Conservation (phyloP, 106 monocot genomes). For the Vanilla planifolia region DNA sequence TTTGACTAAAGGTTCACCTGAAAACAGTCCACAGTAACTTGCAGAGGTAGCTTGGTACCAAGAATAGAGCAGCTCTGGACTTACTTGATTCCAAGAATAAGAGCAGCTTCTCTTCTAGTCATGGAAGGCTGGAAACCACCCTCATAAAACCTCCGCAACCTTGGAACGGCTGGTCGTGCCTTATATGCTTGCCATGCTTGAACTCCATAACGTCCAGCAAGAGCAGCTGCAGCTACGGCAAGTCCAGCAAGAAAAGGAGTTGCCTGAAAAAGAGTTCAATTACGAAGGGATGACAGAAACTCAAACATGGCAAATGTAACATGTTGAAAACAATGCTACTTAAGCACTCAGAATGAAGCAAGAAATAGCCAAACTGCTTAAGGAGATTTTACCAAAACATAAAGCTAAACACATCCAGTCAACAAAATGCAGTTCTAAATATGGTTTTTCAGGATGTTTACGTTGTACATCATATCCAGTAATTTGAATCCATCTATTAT, state of each 20-base stretch:
- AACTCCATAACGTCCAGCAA: slow-evolving; percentile 74
- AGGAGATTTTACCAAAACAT: too few relatives aligned
- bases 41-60: slow-evolving; percentile 39
- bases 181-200: slow-evolving; percentile 95
- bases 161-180: slow-evolving; percentile 56
- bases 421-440: too few relatives aligned
- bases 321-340: too few relatives aligned
- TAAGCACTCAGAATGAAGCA: too few relatives aligned
- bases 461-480: too few relatives aligned
- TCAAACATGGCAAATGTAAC: too few relatives aligned
- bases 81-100: slow-evolving; percentile 83
- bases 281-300: not conserved
- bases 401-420: too few relatives aligned
- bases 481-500: too few relatives aligned
- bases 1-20: not conserved
- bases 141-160: slow-evolving; percentile 90
- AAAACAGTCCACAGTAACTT: not conserved
- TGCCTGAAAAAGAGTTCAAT: slow-evolving; percentile 33
- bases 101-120: slow-evolving; percentile 85
- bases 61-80: slow-evolving; percentile 73
- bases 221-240: slow-evolving; percentile 81
- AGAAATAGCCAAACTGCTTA: too few relatives aligned
- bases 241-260: slow-evolving; percentile 81
- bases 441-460: too few relatives aligned
- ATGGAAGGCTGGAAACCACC: slow-evolving; percentile 87